phyloP scores from a whole-genome alignment of 345 rosid species.

The Stellera chamaejasme region DNA sequence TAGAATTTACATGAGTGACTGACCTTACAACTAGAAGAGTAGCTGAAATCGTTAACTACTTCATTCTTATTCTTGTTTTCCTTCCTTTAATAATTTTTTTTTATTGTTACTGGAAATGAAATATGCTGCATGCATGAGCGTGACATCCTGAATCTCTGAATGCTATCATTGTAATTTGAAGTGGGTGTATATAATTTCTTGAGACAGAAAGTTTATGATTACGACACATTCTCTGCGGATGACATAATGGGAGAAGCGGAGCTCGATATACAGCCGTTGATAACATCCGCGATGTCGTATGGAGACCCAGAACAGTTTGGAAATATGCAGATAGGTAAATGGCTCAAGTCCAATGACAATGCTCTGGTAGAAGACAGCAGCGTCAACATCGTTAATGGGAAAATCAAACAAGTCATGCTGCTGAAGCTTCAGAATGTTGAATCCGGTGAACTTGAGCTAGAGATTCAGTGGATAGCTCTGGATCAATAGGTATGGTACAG shows the following conservation, averaged over 20 bases:
- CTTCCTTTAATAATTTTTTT: not conserved
- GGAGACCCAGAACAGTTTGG: conserved; percentile 90
- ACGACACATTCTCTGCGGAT: conserved; percentile 88
- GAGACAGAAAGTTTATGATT: conserved; percentile 72
- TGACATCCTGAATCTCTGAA: no score
- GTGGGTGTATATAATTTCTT: no score
- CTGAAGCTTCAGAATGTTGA: conserved; percentile 95
- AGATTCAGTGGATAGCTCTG: conserved; percentile 74
- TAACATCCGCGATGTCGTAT: conserved; percentile 89
- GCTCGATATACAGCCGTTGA: conserved; percentile 83
- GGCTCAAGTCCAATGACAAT: conserved; percentile 80
- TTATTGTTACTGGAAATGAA: not conserved
- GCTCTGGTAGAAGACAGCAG: conserved; percentile 83
- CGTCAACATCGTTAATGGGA: conserved; percentile 82
- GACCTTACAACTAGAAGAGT: no score
- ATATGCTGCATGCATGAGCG: no score
- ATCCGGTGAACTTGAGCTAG: conserved; percentile 72
- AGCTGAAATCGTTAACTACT: no score
- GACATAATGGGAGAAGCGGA: conserved; percentile 99
- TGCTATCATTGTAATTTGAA: no score
- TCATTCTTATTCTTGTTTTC: no score
- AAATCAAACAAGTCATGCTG: conserved; percentile 66
- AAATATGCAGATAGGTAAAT: conserved; percentile 94
- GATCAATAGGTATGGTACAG: conserved; percentile 39
- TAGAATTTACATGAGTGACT: no score